phyloP scores from a whole-genome alignment of 2,329 filamentous ascomycete species.

The Zymoseptoria ardabiliae region DNA sequence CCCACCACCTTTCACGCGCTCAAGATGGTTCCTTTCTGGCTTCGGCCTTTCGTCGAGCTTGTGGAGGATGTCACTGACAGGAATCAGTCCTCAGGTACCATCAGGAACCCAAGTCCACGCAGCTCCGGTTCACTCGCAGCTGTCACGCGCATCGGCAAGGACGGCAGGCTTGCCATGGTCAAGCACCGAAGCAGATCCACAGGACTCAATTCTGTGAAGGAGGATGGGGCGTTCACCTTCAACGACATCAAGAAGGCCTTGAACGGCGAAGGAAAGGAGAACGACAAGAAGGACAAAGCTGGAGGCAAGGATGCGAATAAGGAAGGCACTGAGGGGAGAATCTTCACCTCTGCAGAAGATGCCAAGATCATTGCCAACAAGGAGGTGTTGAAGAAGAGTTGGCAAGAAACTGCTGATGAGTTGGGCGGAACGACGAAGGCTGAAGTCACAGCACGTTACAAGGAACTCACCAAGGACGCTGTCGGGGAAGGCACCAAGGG shows the following conservation, averaged over 20 bases:
- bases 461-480: conserved; percentile 6
- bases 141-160: conserved; percentile 6
- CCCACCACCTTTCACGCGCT: background rate
- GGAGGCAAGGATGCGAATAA: conserved; percentile 1
- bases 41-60: background rate
- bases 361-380: conserved; percentile 26
- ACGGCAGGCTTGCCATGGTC: conserved; percentile 21
- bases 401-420: conserved; percentile 12
- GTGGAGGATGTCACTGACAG: background rate
- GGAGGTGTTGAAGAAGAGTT: conserved; percentile 1
- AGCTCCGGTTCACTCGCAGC: background rate
- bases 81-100: background rate
- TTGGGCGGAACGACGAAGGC: conserved; percentile 6
- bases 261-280: conserved; percentile 2
- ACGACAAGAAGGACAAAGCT: background rate
- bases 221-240: conserved; percentile 1
- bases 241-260: conserved; percentile 9
- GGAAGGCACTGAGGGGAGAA: conserved; percentile 1
- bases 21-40: background rate
- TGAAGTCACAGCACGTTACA: background rate
- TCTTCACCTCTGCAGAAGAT: conserved; percentile 34
- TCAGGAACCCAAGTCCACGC: background rate
- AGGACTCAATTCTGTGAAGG: conserved; percentile 3
- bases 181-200: conserved; percentile 17
- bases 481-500: background rate